These are phyloP conservation scores for Parastagonospora avenae DNA, from an alignment of 2,329 filamentous ascomycete genomes.

Conservation along the genomic window DNA sequence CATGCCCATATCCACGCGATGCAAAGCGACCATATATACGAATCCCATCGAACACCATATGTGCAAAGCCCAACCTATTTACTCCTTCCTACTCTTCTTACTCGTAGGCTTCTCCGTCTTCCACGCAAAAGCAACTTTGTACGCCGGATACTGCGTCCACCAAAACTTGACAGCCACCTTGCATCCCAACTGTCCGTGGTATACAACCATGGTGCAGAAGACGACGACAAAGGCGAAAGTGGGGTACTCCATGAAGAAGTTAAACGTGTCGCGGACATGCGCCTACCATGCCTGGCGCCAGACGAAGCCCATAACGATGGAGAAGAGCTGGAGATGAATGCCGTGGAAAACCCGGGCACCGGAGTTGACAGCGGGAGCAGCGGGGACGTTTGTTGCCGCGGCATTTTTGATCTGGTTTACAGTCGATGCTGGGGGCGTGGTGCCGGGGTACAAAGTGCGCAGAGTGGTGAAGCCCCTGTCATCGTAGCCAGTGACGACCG, in stretches of 20 bases:
- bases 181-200: slow-evolving; percentile 10
- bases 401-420: background rate
- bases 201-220: slow-evolving; percentile 2
- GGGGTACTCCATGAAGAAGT: slow-evolving; percentile 2
- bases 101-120: background rate
- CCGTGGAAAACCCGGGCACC: background rate
- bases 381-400: slow-evolving; percentile 5
- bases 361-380: slow-evolving; percentile 6
- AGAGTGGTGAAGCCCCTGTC: slow-evolving; percentile 58
- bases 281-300: slow-evolving; percentile 4
- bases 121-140: slow-evolving; percentile 2
- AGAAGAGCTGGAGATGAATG: background rate
- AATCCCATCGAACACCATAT: background rate
- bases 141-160: slow-evolving; percentile 8
- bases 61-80: background rate
- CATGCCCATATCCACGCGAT: background rate
- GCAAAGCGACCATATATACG: background rate
- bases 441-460: slow-evolving; percentile 37
- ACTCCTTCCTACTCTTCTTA: background rate
- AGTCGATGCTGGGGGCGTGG: slow-evolving; percentile 9
- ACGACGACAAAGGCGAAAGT: slow-evolving; percentile 5
- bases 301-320: background rate
- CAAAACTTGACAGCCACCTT: slow-evolving; percentile 19
- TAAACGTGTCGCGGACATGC: background rate
- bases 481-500: slow-evolving; percentile 55